Percentiles rank a stretch among this genome's conserved stretches.
Evolutionary conservation across 2,329 filamentous ascomycete species (phyloP).

Genomic region (Hansfordia pulvinata): DNA sequence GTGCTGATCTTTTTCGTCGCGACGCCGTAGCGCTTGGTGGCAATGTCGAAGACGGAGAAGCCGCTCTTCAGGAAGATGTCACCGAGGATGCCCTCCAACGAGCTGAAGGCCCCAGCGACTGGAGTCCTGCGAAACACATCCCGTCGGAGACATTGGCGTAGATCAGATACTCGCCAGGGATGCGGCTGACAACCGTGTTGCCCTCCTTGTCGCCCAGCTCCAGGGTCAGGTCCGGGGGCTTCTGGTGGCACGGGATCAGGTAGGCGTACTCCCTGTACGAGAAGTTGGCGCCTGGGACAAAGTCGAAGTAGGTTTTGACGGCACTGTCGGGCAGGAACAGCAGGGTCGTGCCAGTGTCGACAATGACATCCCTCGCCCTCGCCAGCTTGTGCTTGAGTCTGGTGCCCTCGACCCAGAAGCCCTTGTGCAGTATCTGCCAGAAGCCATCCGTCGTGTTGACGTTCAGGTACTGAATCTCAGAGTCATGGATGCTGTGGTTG

Average conservation of each 20-base stretch:
- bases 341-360: conserved; percentile 57
- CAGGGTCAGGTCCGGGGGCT: conserved; percentile 44
- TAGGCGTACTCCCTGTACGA: conserved; percentile 32
- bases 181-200: conserved; percentile 30
- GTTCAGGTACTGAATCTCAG: conserved; percentile 28
- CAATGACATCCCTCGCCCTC: conserved; percentile 34
- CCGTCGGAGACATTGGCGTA: conserved; percentile 36
- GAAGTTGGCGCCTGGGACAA: conserved; percentile 37
- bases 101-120: conserved; percentile 32
- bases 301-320: conserved; percentile 44
- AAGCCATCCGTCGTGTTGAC: conserved; percentile 37
- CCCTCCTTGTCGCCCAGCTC: conserved; percentile 30
- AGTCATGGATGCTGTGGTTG: conserved; percentile 22
- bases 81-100: conserved; percentile 56
- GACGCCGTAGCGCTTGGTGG: conserved; percentile 28
- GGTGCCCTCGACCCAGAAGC: conserved; percentile 18
- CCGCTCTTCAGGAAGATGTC: conserved; percentile 69
- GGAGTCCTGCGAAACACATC: conserved; percentile 65
- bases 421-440: conserved; percentile 23
- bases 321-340: conserved; percentile 44
- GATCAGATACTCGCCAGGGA: conserved; percentile 41
- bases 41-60: conserved; percentile 58
- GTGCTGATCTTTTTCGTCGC: too few species aligned
- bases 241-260: conserved; percentile 41
- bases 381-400: conserved; percentile 21